Conservation (phyloP, 2,329 filamentous ascomycete genomes). For the Penicillium italicum region DNA sequence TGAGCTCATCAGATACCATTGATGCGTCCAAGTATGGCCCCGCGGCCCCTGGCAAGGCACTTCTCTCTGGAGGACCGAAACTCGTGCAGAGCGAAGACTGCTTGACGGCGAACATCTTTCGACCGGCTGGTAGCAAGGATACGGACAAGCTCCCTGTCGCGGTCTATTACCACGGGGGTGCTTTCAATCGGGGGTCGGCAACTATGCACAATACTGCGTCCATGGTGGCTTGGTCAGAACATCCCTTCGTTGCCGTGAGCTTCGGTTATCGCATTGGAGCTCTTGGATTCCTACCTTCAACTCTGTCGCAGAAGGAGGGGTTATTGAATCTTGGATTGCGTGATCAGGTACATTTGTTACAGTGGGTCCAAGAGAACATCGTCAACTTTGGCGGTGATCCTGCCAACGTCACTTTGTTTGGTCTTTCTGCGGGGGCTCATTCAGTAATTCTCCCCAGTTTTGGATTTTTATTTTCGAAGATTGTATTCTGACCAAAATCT, state of each 20-base stretch:
- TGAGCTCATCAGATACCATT: slow-evolving; percentile 23
- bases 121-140: slow-evolving; percentile 23
- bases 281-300: slow-evolving; percentile 65
- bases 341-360: slow-evolving; percentile 37
- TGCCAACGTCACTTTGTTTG: slow-evolving; percentile 37
- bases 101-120: slow-evolving; percentile 42
- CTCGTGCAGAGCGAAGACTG: slow-evolving; percentile 49
- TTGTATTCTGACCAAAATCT: background rate
- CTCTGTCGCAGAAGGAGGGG: slow-evolving; percentile 51
- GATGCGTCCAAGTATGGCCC: slow-evolving; percentile 38
- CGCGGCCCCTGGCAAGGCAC: slow-evolving; percentile 41
- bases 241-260: slow-evolving; percentile 45
- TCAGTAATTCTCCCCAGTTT: slow-evolving; percentile 27
- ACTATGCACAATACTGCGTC: slow-evolving; percentile 56
- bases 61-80: slow-evolving; percentile 49
- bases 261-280: slow-evolving; percentile 47
- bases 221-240: slow-evolving; percentile 55
- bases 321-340: slow-evolving; percentile 44
- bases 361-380: slow-evolving; percentile 28
- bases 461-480: too few species aligned
- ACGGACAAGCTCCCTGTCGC: slow-evolving; percentile 37
- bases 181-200: slow-evolving; percentile 34
- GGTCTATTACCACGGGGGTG: slow-evolving; percentile 43
- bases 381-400: slow-evolving; percentile 25
- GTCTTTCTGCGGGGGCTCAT: slow-evolving; percentile 47